These are phyloP conservation scores for Sphaerulina vaccinii DNA, from an alignment of 2,329 filamentous ascomycete genomes.

Conservation along the genomic window DNA sequence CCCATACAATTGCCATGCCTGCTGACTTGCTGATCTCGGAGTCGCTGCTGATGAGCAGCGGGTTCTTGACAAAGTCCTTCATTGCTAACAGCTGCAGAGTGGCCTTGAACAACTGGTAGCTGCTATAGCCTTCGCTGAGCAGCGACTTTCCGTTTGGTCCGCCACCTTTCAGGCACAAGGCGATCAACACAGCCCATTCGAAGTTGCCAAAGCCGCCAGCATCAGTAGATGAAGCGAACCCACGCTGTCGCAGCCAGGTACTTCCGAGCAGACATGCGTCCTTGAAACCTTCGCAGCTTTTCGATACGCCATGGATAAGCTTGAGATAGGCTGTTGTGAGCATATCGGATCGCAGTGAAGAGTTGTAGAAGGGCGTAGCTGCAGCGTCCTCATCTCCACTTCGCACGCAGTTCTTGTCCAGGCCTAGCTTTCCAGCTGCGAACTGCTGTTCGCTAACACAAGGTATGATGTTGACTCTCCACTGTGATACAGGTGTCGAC, in stretches of 20 bases:
- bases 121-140: constrained; percentile 77
- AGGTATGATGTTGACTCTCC: constrained; percentile 73
- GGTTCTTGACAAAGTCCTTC: constrained; percentile 66
- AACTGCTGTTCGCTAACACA: constrained; percentile 70
- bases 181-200: constrained; percentile 81
- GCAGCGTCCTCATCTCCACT: constrained; percentile 34
- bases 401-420: constrained; percentile 69
- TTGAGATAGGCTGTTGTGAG: constrained; percentile 73
- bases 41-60: constrained; percentile 49
- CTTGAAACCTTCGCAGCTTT: constrained; percentile 68
- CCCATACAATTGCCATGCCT: constrained; percentile 71
- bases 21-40: constrained; percentile 37
- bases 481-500: constrained; percentile 42
- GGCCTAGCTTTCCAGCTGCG: constrained; percentile 66
- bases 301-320: constrained; percentile 67
- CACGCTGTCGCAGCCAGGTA: constrained; percentile 85
- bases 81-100: constrained; percentile 81
- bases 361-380: constrained; percentile 85
- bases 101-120: constrained; percentile 92
- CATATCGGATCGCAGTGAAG: constrained; percentile 74
- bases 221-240: constrained; percentile 68
- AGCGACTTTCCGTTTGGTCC: constrained; percentile 68
- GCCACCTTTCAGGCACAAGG: constrained; percentile 76
- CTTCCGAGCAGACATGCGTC: constrained; percentile 85
- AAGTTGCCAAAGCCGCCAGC: constrained; percentile 88